A percentile compares a stretch with the other conserved stretches of the same genome.
Conservation (phyloP, 2,329 filamentous ascomycete genomes). For the Alternaria solani region DNA sequence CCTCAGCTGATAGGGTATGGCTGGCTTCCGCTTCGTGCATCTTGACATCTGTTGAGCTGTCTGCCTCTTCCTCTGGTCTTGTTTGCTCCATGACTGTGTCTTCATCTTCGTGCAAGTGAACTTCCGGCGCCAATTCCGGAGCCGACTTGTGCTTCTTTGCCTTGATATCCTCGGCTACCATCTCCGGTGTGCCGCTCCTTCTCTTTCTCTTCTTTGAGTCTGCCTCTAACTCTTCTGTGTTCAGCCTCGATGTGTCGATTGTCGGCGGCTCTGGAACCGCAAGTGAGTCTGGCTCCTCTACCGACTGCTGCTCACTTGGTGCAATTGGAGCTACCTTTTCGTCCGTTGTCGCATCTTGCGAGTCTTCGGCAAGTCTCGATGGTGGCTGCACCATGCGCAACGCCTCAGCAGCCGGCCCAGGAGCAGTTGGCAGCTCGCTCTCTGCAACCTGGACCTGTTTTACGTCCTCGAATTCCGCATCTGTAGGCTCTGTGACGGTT, state of each 20-base stretch:
- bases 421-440: constrained; percentile 29
- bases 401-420: constrained; percentile 35
- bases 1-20: constrained; percentile 5
- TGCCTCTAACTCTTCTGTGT: constrained; percentile 49
- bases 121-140: constrained; percentile 41
- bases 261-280: constrained; percentile 39
- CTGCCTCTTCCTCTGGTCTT: constrained; percentile 27
- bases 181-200: constrained; percentile 50
- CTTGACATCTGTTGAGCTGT: constrained; percentile 15
- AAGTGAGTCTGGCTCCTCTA: constrained; percentile 42
- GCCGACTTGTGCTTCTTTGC: constrained; percentile 55
- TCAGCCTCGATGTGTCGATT: constrained; percentile 44
- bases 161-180: constrained; percentile 46
- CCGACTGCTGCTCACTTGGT: constrained; percentile 39
- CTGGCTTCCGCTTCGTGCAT: constrained; percentile 9
- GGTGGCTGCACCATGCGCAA: constrained; percentile 22
- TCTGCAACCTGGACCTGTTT: constrained; percentile 8
- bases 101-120: constrained; percentile 42
- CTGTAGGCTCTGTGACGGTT: constrained; percentile 25
- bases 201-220: constrained; percentile 54
- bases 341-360: constrained; percentile 10
- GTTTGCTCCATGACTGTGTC: constrained; percentile 45
- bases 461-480: constrained; percentile 20
- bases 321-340: constrained; percentile 31
- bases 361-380: constrained; percentile 3